phyloP scores from a whole-genome alignment of 352 stramenopile genomes.

The Phytopythium delawarense region DNA sequence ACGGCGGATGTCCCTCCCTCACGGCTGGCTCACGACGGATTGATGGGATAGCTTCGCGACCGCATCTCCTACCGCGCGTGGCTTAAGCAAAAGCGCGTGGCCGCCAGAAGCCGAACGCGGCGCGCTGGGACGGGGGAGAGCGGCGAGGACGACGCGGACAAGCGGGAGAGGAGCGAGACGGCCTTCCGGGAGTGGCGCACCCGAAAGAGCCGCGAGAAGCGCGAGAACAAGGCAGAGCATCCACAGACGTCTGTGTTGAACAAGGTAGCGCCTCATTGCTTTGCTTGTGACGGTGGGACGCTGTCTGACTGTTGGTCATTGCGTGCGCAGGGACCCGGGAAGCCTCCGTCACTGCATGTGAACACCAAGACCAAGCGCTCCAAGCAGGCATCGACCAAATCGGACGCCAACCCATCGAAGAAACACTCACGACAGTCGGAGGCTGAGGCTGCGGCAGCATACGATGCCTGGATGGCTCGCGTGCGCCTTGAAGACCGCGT shows the following conservation, averaged over 20 bases:
- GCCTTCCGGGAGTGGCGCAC: constrained; percentile 38
- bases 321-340: constrained; percentile 4
- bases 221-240: constrained; percentile 5
- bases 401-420: neutral
- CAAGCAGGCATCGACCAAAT: constrained; percentile 4
- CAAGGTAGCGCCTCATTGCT: neutral
- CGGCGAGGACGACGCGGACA: constrained; percentile 10
- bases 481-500: constrained; percentile 46
- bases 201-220: constrained; percentile 23
- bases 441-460: constrained; percentile 17
- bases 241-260: neutral
- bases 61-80: constrained; percentile 40
- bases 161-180: constrained; percentile 20
- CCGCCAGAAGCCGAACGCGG: neutral
- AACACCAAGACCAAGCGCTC: constrained; percentile 30
- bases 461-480: constrained; percentile 37
- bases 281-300: neutral
- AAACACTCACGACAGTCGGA: neutral
- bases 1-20: neutral
- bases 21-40: neutral
- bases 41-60: constrained; percentile 30
- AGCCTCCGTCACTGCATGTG: constrained; percentile 49
- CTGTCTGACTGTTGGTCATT: neutral
- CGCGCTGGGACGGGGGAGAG: neutral
- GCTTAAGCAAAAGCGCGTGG: constrained; percentile 29